Evolutionary conservation across 2,329 filamentous ascomycete species (phyloP), one percentile per base, ranked within the genome.

Genomic region (Stachybotrys elegans): DNA sequence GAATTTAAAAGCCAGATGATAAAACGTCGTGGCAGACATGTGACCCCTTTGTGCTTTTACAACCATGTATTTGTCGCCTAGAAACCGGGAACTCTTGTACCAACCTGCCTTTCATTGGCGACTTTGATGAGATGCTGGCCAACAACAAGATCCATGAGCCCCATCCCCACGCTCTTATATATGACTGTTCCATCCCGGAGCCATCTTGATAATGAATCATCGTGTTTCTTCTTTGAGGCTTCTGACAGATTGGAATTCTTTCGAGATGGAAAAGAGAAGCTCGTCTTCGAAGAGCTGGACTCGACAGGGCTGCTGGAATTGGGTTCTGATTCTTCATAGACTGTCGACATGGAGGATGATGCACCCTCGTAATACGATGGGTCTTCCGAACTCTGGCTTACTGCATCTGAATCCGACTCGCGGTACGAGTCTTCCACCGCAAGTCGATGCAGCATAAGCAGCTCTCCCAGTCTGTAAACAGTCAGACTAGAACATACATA

Each of bases 381-480:
- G n/a, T n/a, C n/a, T n/a, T n/a, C n/a, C n/a, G n/a, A n/a, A n/a
- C n/a, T n/a, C n/a, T n/a, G n/a, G n/a, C n/a, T n/a, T n/a, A n/a
- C n/a, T n/a, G n/a, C n/a, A n/a, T n/a, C n/a, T n/a, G n/a, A n/a
- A n/a, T n/a, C n/a, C n/a, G n/a, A n/a, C n/a, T n/a, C n/a, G n/a
- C n/a, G 46, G n/a, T 65, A 63, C 9, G 63, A 64, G 45, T 73
- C 70, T 41, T 65, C 62, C n/a, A 67, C 54, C 5, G 59, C 58
- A 31, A 73, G 63, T 31, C 67, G 66, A 5, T 75, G 71, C 22
- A 83, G 70, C 75, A 83, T 80, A 12, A 81, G 76, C 4, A 96
- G 69, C 59, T 96, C 91, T 4, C 91, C 92, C 1, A 96, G 69
- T 62, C 76, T 80, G 39, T 23, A n/a, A n/a, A n/a, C n/a, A n/a